A percentile compares a stretch with the other conserved stretches of the same genome.
These are phyloP conservation scores for Oehlia diaphana DNA, from an alignment of 192 early-diverging fungal species.

Conservation along the genomic window DNA sequence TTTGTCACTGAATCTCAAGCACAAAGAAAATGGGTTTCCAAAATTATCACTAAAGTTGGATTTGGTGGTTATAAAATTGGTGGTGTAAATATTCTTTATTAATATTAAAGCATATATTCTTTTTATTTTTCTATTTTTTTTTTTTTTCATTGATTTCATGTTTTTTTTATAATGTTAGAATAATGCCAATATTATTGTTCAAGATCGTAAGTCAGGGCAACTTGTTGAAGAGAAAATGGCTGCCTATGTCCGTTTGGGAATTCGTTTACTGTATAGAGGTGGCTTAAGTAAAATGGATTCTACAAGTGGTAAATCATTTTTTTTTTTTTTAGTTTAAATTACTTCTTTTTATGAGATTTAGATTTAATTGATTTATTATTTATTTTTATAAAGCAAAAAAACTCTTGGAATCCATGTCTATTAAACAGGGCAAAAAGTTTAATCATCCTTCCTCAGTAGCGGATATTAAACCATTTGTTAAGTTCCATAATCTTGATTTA, in stretches of 20 bases:
- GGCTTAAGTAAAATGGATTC: constrained; percentile 41
- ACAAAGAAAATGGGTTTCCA: constrained; percentile 67
- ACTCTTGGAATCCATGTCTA: constrained; percentile 50
- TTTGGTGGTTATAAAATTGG: constrained; percentile 62
- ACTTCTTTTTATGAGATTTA: background rate
- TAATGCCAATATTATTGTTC: constrained; percentile 76
- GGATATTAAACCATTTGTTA: constrained; percentile 73
- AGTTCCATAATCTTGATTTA: constrained; percentile 69
- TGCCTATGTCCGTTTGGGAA: constrained; percentile 73
- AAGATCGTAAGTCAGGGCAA: constrained; percentile 66
- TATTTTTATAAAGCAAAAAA: constrained; percentile 33
- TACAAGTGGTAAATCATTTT: constrained; percentile 36
- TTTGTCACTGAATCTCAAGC: constrained; percentile 78
- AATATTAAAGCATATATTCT: constrained; percentile 16
- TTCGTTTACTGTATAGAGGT: constrained; percentile 76
- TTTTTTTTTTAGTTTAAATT: background rate
- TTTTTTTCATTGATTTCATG: no score
- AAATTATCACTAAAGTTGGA: constrained; percentile 63
- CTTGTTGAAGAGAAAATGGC: constrained; percentile 78
- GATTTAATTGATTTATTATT: background rate
- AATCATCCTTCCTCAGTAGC: constrained; percentile 58
- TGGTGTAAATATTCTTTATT: constrained; percentile 30
- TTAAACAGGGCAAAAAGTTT: constrained; percentile 73
- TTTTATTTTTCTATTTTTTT: background rate
- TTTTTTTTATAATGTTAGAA: constrained; percentile 34